Evolutionary conservation across 129 eudicot species (phyloP), one percentile per base, ranked within the genome.

Genomic region (Artemisia annua): DNA sequence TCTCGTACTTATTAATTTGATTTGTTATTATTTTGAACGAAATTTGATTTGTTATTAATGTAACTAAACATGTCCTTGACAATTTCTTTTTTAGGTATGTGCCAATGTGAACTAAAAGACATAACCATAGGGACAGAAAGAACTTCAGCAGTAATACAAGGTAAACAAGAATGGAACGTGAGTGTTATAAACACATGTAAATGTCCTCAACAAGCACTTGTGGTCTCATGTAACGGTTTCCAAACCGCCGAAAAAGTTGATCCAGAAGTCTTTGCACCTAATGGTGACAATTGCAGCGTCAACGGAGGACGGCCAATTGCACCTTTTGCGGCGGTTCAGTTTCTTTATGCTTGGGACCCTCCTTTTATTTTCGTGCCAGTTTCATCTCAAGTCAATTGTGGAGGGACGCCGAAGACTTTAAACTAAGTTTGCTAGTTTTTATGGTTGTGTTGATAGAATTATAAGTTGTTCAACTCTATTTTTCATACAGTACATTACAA

Each of bases 261-360:
- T 52, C 70, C 83, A 13, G 2, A 58, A 30, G 43, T 79, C 26
- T 79, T 79, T 24, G 43, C 65, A 48, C 74, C 74, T 20, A 26
- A 39, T 3, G 79, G 74, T 73, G 65, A 63, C 20, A 57, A 72
- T 5, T 79, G 83, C 75, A 58, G 24, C 1, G 70, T 79, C 16
- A 73, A 79, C 0, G 79, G 79, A 48, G 83, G 83, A 17, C 71
- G 71, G 14, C 66, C 83, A 0, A 57, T 79, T 48, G 59, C 79
- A 48, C 75, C 75, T 20, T 79, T 79, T 16, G 4, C 83, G 18
- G 46, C 75, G 1, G 64, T 79, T 30, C 70, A 73, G 14, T 79
- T 79, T 79, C 69, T 74, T 66, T 79, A 79, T 24, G 83, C 79
- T 66, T 79, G 75, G 83, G 79, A 79, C 51, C 83, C 83, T 18